phyloP scores from a whole-genome alignment of 2,329 filamentous ascomycete species.

The Aspergillus sp. region DNA sequence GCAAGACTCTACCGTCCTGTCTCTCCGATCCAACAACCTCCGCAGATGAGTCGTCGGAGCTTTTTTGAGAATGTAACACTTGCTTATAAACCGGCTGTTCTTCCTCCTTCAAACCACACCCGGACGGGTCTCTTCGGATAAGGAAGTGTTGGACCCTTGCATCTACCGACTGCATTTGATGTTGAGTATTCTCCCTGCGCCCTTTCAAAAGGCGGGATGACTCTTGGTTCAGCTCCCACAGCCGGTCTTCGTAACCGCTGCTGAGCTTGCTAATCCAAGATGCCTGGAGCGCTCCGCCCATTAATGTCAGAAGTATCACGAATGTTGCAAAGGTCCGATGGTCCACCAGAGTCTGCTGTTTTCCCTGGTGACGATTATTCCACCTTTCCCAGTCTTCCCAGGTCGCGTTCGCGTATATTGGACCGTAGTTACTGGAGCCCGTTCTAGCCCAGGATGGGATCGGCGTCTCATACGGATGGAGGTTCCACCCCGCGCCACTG shows the following conservation, averaged over 20 bases:
- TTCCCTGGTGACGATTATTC: slow-evolving; percentile 58
- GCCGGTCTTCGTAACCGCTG: slow-evolving; percentile 63
- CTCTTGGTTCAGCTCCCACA: slow-evolving; percentile 66
- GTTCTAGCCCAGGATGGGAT: slow-evolving; percentile 22
- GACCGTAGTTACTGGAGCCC: slow-evolving; percentile 34
- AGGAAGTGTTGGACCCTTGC: slow-evolving; percentile 77
- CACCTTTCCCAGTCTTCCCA: slow-evolving; percentile 98
- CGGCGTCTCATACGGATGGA: slow-evolving; percentile 39
- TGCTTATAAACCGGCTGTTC: slow-evolving; percentile 45
- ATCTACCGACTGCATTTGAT: slow-evolving; percentile 51
- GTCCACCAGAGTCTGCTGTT: slow-evolving; percentile 61
- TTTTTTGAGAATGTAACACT: slow-evolving; percentile 10
- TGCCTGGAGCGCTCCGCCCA: slow-evolving; percentile 73
- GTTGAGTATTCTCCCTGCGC: slow-evolving; percentile 54
- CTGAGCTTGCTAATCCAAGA: slow-evolving; percentile 67
- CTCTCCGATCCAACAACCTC: not conserved
- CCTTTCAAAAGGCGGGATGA: slow-evolving; percentile 59
- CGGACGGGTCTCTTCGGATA: slow-evolving; percentile 65
- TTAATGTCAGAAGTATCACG: slow-evolving; percentile 67
- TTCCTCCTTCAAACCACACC: slow-evolving; percentile 47
- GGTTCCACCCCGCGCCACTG: slow-evolving; percentile 78
- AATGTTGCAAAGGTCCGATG: slow-evolving; percentile 76
- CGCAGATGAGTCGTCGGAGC: not conserved
- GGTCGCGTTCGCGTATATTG: slow-evolving; percentile 74
- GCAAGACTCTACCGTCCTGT: not conserved